phyloP scores from a whole-genome alignment of 2,329 filamentous ascomycete species.

The Neoarthrinium moseri region DNA sequence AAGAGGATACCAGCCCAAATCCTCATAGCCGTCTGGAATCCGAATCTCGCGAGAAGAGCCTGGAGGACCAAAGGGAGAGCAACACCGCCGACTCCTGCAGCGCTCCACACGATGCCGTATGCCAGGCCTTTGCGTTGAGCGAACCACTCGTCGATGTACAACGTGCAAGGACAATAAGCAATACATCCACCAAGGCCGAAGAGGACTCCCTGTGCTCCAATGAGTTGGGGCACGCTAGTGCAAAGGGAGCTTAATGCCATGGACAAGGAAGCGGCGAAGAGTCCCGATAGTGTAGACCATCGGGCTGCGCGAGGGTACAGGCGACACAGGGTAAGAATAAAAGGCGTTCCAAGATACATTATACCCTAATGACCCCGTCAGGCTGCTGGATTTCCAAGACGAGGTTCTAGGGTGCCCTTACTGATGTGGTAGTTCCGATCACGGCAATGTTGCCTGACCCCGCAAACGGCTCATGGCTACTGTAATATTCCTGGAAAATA shows the following conservation, averaged over 20 bases:
- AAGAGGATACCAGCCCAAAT: slow-evolving; percentile 2
- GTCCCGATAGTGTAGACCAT: slow-evolving; percentile 1
- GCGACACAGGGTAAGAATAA: not conserved
- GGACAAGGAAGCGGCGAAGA: not conserved
- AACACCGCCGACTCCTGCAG: slow-evolving; percentile 1
- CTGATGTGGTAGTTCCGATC: slow-evolving; percentile 1
- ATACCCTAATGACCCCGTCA: not conserved
- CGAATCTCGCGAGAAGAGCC: not conserved
- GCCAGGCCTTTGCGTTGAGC: slow-evolving; percentile 1
- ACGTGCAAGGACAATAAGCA: not conserved
- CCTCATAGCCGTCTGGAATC: not conserved
- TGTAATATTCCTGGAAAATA: slow-evolving; percentile 4
- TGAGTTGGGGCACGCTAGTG: slow-evolving; percentile 1
- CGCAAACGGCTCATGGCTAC: slow-evolving; percentile 1
- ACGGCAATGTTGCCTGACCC: slow-evolving; percentile 2
- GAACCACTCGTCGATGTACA: slow-evolving; percentile 7
- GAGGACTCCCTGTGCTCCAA: not conserved
- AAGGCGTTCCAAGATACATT: not conserved
- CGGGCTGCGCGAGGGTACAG: not conserved
- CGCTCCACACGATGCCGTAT: slow-evolving; percentile 1
- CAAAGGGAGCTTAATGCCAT: slow-evolving; percentile 1
- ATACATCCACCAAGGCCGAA: slow-evolving; percentile 3
- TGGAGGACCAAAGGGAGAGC: not conserved
- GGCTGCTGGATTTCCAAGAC: not conserved
- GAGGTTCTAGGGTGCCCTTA: not conserved